A percentile compares a stretch with the other conserved stretches of the same genome.
Conservation (phyloP, 768 basidiomycete genomes). For the Kwoniella newhampshirensis region DNA sequence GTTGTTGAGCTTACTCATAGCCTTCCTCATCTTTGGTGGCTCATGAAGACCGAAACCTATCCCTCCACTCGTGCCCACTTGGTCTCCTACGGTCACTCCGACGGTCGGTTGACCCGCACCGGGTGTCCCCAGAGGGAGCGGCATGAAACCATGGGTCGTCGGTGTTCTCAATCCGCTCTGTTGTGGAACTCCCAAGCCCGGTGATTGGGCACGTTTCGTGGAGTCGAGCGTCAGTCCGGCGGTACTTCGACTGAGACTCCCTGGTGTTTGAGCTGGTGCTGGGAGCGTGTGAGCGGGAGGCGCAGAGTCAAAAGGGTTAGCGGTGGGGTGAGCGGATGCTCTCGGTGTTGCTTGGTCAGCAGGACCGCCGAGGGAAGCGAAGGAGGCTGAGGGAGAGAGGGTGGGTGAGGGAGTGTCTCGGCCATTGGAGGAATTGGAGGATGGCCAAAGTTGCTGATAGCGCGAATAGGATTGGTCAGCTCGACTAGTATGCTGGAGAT, state of each 20-base stretch:
- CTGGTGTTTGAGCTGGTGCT: slow-evolving; percentile 4
- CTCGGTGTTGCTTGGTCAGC: slow-evolving; percentile 51
- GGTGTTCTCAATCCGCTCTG: slow-evolving; percentile 42
- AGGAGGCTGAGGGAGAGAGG: slow-evolving; percentile 43
- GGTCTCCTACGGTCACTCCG: slow-evolving; percentile 47
- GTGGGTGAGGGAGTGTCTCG: slow-evolving; percentile 38
- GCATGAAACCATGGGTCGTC: slow-evolving; percentile 39
- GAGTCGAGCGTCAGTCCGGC: slow-evolving; percentile 33
- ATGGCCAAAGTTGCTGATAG: slow-evolving; percentile 35
- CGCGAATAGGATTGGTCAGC: background rate
- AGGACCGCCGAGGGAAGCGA: slow-evolving; percentile 38
- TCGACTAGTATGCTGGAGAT: background rate
- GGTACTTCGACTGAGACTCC: slow-evolving; percentile 25
- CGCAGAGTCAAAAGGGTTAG: slow-evolving; percentile 45
- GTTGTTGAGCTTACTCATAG: slow-evolving; percentile 39
- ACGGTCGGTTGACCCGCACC: slow-evolving; percentile 49
- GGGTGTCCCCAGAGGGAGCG: slow-evolving; percentile 48
- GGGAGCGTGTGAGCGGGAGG: slow-evolving; percentile 10
- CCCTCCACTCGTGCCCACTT: slow-evolving; percentile 34
- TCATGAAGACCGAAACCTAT: slow-evolving; percentile 51
- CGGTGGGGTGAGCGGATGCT: slow-evolving; percentile 29
- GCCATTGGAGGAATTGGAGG: slow-evolving; percentile 17
- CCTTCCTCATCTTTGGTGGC: slow-evolving; percentile 53
- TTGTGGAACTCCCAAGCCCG: slow-evolving; percentile 17
- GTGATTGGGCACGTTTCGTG: slow-evolving; percentile 20